These are phyloP conservation scores for Plasmodium vivax DNA, from an alignment of 169 alveolate species.

Conservation along the genomic window DNA sequence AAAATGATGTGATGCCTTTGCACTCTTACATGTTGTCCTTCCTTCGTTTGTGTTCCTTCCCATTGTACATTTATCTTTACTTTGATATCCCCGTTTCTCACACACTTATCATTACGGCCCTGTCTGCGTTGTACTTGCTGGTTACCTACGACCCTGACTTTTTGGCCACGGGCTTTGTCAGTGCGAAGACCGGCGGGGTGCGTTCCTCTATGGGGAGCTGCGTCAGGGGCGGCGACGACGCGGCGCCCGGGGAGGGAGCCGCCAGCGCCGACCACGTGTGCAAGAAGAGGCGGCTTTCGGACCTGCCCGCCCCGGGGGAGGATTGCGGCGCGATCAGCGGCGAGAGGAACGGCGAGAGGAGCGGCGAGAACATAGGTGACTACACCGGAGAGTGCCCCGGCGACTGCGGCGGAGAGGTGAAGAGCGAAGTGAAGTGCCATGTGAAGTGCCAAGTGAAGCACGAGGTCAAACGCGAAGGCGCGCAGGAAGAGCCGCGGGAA, in stretches of 20 bases:
- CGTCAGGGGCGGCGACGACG: not conserved
- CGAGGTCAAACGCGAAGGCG: not conserved
- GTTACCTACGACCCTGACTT: constrained; percentile 61
- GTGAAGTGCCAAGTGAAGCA: not conserved
- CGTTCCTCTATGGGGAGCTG: not conserved
- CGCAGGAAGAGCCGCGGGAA: not conserved
- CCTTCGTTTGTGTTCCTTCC: constrained; percentile 61
- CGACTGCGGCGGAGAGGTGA: too few species aligned
- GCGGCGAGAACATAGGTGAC: not conserved
- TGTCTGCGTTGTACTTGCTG: constrained; percentile 30
- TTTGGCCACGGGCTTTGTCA: constrained; percentile 59
- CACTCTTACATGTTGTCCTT: constrained; percentile 59
- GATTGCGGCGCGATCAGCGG: not conserved
- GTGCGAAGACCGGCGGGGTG: not conserved
- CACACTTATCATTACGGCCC: constrained; percentile 49
- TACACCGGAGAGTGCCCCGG: too few species aligned
- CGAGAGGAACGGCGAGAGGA: too few species aligned
- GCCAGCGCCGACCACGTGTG: not conserved
- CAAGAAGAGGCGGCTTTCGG: not conserved
- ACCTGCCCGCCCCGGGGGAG: not conserved
- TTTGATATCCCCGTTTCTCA: constrained; percentile 68
- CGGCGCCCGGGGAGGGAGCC: not conserved
- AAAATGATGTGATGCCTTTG: constrained; percentile 21
- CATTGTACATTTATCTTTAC: constrained; percentile 63
- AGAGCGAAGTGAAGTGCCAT: not conserved